These are phyloP conservation scores for Clitocybe nebularis DNA, from an alignment of 1,284 basidiomycete genomes.

Conservation along the genomic window DNA sequence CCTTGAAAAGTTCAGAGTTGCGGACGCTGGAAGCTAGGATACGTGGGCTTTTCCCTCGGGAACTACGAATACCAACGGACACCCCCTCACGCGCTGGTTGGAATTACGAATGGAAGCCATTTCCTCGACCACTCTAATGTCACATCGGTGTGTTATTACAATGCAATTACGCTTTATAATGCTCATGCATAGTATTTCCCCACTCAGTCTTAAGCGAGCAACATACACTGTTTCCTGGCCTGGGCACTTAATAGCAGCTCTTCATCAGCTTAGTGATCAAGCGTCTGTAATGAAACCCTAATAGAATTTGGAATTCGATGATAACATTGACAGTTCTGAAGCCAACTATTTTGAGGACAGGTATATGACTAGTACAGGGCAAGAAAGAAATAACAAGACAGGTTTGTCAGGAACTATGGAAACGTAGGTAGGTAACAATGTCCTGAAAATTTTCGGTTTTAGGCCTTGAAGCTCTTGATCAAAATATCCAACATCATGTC, in stretches of 20 bases:
- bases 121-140: conserved; percentile 44
- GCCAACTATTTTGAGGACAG: too few relatives aligned
- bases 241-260: too few relatives aligned
- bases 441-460: too few relatives aligned
- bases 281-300: too few relatives aligned
- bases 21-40: conserved; percentile 73
- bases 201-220: neutral
- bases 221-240: too few relatives aligned
- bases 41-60: conserved; percentile 81
- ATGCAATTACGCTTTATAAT: neutral
- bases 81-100: conserved; percentile 74
- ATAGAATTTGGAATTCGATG: too few relatives aligned
- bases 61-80: conserved; percentile 73
- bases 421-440: too few relatives aligned
- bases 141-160: conserved; percentile 12
- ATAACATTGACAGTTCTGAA: too few relatives aligned
- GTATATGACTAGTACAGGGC: conserved; percentile 1
- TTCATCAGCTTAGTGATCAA: too few relatives aligned
- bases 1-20: conserved; percentile 62
- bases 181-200: neutral
- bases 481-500: conserved; percentile 13
- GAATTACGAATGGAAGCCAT: conserved; percentile 75
- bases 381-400: too few relatives aligned
- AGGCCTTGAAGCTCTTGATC: too few relatives aligned
- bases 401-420: too few relatives aligned